Conservation (phyloP, 2,329 filamentous ascomycete genomes). For the Blumeria graminis region DNA sequence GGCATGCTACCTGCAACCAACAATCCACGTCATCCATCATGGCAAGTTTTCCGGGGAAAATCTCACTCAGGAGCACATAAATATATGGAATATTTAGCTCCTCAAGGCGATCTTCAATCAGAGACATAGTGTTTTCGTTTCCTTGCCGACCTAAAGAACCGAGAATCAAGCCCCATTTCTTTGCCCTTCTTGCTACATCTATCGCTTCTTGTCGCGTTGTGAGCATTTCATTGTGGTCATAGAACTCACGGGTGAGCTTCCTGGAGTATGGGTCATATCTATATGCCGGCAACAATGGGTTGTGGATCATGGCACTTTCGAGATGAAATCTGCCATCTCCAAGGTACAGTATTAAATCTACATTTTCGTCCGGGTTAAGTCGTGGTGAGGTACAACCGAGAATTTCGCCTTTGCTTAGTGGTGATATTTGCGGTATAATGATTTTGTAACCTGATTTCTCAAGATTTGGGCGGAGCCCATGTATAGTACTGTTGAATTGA, state of each 20-base stretch:
- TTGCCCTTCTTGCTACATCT: constrained; percentile 44
- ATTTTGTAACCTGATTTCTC: constrained; percentile 69
- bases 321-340: constrained; percentile 89
- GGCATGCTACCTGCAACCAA: constrained; percentile 96
- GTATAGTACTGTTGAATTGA: constrained; percentile 93
- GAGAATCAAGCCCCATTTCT: constrained; percentile 86
- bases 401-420: constrained; percentile 84
- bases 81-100: constrained; percentile 55
- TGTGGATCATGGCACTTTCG: constrained; percentile 98
- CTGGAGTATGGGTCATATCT: constrained; percentile 92
- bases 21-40: constrained; percentile 88
- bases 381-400: constrained; percentile 86
- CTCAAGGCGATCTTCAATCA: constrained; percentile 59
- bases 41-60: constrained; percentile 84
- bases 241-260: constrained; percentile 72
- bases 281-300: constrained; percentile 73
- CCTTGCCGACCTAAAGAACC: constrained; percentile 83
- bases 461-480: constrained; percentile 54
- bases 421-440: constrained; percentile 75
- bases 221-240: constrained; percentile 82
- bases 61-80: constrained; percentile 74
- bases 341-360: constrained; percentile 68
- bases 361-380: constrained; percentile 28
- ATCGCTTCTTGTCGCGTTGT: constrained; percentile 58
- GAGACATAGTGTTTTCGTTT: constrained; percentile 72